Base-by-base conservation (phyloP, 192 early-diverging fungal species). In the Linnemannia elongata region DNA sequence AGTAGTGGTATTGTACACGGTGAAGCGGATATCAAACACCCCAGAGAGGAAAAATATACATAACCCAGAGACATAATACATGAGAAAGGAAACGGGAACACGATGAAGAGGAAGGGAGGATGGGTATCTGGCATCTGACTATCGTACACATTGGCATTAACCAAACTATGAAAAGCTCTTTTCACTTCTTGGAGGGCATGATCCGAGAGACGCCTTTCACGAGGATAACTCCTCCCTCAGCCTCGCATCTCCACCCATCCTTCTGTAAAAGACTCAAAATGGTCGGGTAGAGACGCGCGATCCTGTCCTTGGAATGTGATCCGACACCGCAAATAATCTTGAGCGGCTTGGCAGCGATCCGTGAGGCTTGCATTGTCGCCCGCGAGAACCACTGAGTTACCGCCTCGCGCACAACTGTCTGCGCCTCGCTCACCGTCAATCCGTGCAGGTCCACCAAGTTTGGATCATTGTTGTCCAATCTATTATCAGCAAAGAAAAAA, bases 401-500 rank as follows among this genome's bases (percentile, higher is more conserved):
- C 9, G 91, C 91, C 72, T 94, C 94, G 81, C 88, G 80, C 0
- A 92, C 91, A 18, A 96, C 81, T 15, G 89, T 90, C 6, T 91
- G 79, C 0, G 95, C 94, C 79, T 96, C 94, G 0, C 82, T 78
- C 4, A 94, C 89, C 0, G 90, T 93, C 36, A 95, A 82, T 0
- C 95, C 95, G 69, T 96, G 95, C 22, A 96, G 88, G 83, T 96
- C 95, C 4, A 96, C 82, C 41, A 95, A 78, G 80, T 91, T 89
- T 20, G 91, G 89, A 77, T 93, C 88, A 22, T 89, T 91, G 63
- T 79, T 82, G 22, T 69, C 82, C 69, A 90, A 27, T 38, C 88
- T 92, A 66, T 79, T 39, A 24, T 52, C n/a, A 42, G 20, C 0
- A 10, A 71, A 49, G 36, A 4, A 57, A 63, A 20, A 18, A 52